A percentile compares a stretch with the other conserved stretches of the same genome.
Evolutionary conservation across 1,139 yeast genomes (phyloP).

Genomic region (Hemisphaericaspora xylofermentans): DNA sequence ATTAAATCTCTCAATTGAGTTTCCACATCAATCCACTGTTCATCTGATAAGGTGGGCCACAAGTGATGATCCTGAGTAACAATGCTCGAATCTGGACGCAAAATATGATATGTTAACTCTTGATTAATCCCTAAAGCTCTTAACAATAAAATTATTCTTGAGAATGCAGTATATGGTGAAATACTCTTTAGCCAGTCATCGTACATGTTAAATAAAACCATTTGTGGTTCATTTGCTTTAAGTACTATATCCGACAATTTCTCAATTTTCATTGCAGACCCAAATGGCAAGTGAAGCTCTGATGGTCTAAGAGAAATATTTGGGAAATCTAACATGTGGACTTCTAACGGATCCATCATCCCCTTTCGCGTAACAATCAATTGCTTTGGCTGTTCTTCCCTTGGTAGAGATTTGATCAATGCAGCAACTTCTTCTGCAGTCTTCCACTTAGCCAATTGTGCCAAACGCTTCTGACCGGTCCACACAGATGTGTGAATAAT

Average conservation of each 20-base stretch:
- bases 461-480: slow-evolving; percentile 95
- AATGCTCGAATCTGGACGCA: slow-evolving; percentile 72
- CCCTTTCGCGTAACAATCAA: slow-evolving; percentile 88
- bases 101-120: slow-evolving; percentile 72
- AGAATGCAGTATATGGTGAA: slow-evolving; percentile 91
- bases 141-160: slow-evolving; percentile 75
- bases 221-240: slow-evolving; percentile 88
- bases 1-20: slow-evolving; percentile 85
- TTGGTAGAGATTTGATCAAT: slow-evolving; percentile 79
- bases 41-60: slow-evolving; percentile 89
- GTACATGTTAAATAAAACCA: slow-evolving; percentile 85
- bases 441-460: slow-evolving; percentile 96
- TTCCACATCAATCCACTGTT: slow-evolving; percentile 92
- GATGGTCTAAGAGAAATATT: slow-evolving; percentile 87
- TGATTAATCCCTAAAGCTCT: slow-evolving; percentile 78
- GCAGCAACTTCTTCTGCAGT: slow-evolving; percentile 98
- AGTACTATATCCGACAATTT: slow-evolving; percentile 77
- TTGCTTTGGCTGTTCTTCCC: slow-evolving; percentile 93
- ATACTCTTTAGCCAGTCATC: slow-evolving; percentile 90
- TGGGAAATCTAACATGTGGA: slow-evolving; percentile 95
- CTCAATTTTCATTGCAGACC: slow-evolving; percentile 79
- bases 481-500: slow-evolving; percentile 93
- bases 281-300: slow-evolving; percentile 87
- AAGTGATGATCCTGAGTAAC: slow-evolving; percentile 75
- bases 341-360: slow-evolving; percentile 91